Evolutionary conservation across 257 asterid genomes (phyloP).

Genomic region (Petunia secreta): DNA sequence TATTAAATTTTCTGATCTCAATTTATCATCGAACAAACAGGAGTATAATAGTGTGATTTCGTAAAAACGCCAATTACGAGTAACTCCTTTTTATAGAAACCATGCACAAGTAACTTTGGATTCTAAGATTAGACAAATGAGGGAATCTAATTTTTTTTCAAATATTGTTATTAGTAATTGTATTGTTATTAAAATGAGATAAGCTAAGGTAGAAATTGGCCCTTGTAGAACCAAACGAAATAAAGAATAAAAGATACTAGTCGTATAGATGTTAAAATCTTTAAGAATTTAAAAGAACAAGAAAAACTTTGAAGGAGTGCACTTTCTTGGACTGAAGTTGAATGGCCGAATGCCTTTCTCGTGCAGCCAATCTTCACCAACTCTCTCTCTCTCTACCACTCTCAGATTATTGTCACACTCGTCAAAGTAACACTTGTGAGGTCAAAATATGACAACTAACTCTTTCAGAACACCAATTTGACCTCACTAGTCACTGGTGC

Average conservation of each 20-base stretch:
- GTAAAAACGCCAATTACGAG: no score
- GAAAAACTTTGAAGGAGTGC: background rate
- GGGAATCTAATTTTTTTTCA: background rate
- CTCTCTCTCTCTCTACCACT: background rate
- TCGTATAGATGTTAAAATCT: background rate
- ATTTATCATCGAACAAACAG: no score
- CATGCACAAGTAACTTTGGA: background rate
- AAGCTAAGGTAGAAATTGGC: background rate
- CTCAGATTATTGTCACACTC: background rate
- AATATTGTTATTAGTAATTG: background rate
- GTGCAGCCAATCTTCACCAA: background rate
- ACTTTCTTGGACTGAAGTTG: constrained; percentile 15
- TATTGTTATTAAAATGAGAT: background rate
- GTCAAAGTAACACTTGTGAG: background rate
- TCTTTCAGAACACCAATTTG: background rate
- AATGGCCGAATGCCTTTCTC: background rate
- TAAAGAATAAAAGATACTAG: background rate
- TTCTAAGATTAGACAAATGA: background rate
- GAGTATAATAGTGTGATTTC: no score
- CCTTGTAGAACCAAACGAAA: background rate
- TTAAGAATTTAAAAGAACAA: background rate
- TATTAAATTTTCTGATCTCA: no score
- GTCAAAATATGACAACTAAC: background rate
- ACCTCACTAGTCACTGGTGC: no score
- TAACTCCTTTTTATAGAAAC: no score